Evolutionary conservation across 805 yeast species (phyloP).

Genomic region (Ogataea angusta): DNA sequence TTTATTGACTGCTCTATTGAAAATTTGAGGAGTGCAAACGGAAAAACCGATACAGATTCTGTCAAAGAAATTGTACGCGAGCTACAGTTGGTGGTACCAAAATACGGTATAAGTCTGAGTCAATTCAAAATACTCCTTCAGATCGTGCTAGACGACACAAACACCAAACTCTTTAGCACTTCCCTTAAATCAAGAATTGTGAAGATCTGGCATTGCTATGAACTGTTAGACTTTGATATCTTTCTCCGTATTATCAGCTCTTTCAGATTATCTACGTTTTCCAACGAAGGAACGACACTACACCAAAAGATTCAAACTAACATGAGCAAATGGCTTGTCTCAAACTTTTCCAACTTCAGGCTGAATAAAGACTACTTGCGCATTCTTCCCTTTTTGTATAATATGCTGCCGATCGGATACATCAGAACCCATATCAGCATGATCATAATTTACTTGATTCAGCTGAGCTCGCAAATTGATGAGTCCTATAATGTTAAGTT

Average conservation of each 20-base stretch:
- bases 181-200: constrained; percentile 16
- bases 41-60: not conserved
- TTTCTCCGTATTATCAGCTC: constrained; percentile 21
- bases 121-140: constrained; percentile 23
- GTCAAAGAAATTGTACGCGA: constrained; percentile 15
- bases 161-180: constrained; percentile 13
- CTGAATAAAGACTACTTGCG: constrained; percentile 18
- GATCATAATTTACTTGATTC: constrained; percentile 22
- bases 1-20: constrained; percentile 12
- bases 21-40: not conserved
- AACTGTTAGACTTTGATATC: constrained; percentile 22
- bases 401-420: constrained; percentile 29
- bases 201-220: constrained; percentile 18
- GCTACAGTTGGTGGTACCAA: constrained; percentile 23
- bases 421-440: constrained; percentile 19
- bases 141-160: constrained; percentile 16
- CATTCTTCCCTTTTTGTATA: constrained; percentile 24
- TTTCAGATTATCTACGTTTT: constrained; percentile 22
- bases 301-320: constrained; percentile 19
- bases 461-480: constrained; percentile 19
- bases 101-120: constrained; percentile 20
- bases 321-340: constrained; percentile 19
- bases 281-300: constrained; percentile 20
- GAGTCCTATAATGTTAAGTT: constrained; percentile 15
- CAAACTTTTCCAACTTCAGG: constrained; percentile 23